These are phyloP conservation scores for Alternaria postmessia DNA, from an alignment of 2,329 filamentous ascomycete genomes.

Conservation along the genomic window DNA sequence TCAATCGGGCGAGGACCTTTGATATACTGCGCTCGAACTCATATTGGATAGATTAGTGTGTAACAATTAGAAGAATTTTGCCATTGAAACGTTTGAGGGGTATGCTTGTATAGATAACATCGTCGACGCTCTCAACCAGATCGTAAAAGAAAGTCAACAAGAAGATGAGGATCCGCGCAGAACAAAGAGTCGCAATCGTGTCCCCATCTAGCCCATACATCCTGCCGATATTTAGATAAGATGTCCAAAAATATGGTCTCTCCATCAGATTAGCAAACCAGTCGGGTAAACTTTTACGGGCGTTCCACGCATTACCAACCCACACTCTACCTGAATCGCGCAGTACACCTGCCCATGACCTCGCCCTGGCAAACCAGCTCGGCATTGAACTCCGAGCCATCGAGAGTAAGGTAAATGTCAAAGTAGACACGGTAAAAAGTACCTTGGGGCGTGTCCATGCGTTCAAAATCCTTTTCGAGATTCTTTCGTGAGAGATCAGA, in stretches of 20 bases:
- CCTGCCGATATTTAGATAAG: background rate
- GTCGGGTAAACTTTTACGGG: background rate
- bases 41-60: background rate
- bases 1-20: background rate
- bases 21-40: background rate
- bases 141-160: background rate
- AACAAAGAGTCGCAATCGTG: background rate
- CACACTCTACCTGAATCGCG: conserved; percentile 73
- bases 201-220: background rate
- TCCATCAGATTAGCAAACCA: background rate
- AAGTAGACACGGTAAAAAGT: conserved; percentile 70
- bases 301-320: no score
- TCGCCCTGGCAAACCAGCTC: conserved; percentile 99
- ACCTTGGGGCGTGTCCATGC: conserved; percentile 98
- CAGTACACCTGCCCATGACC: conserved; percentile 96
- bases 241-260: background rate
- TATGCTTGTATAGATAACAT: conserved; percentile 1
- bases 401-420: conserved; percentile 84
- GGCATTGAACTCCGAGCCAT: conserved; percentile 97
- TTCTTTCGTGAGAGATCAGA: conserved; percentile 98
- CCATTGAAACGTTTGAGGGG: background rate
- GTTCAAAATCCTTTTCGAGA: conserved; percentile 98
- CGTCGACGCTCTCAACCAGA: background rate
- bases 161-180: background rate
- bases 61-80: background rate